Conservation (phyloP, 345 rosid genomes). For the Viola odorata region DNA sequence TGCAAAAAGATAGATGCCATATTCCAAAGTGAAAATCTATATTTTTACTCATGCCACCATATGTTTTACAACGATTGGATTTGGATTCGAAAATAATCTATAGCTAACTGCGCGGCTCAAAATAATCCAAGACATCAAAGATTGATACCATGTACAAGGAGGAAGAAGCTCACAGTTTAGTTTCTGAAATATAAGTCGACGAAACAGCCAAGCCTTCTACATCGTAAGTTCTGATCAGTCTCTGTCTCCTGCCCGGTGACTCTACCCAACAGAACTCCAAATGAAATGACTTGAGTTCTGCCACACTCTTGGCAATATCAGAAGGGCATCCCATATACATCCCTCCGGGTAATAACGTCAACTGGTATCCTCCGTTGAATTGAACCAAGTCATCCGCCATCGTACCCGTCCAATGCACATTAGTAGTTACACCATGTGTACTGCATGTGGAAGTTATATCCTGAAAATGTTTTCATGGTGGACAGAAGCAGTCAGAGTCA, state of each 20-base stretch:
- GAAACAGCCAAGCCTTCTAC: constrained; percentile 83
- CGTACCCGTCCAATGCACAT: constrained; percentile 61
- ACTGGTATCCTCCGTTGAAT: constrained; percentile 69
- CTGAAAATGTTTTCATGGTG: constrained; percentile 30
- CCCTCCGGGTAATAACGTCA: constrained; percentile 70
- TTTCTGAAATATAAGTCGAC: constrained; percentile 68
- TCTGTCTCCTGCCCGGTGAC: constrained; percentile 58
- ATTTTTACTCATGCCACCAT: too few species aligned
- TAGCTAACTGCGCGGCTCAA: too few species aligned
- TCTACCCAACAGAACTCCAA: constrained; percentile 88
- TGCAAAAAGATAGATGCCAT: too few species aligned
- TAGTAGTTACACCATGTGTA: constrained; percentile 35
- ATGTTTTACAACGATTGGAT: too few species aligned
- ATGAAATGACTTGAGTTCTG: constrained; percentile 71
- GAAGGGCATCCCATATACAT: constrained; percentile 87
- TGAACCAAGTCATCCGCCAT: constrained; percentile 47
- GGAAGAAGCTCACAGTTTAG: constrained; percentile 34
- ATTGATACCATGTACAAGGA: too few species aligned
- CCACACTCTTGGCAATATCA: constrained; percentile 55
- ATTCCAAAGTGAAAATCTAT: too few species aligned
- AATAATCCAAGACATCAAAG: too few species aligned
- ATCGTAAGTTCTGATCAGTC: constrained; percentile 75
- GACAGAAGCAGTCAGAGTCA: constrained; percentile 4
- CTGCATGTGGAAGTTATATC: constrained; percentile 41
- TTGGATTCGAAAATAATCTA: too few species aligned